Percentiles rank a stretch among this genome's conserved stretches.
These are phyloP conservation scores for Citrullus amarus DNA, from an alignment of 306 rosid species.

Conservation along the genomic window DNA sequence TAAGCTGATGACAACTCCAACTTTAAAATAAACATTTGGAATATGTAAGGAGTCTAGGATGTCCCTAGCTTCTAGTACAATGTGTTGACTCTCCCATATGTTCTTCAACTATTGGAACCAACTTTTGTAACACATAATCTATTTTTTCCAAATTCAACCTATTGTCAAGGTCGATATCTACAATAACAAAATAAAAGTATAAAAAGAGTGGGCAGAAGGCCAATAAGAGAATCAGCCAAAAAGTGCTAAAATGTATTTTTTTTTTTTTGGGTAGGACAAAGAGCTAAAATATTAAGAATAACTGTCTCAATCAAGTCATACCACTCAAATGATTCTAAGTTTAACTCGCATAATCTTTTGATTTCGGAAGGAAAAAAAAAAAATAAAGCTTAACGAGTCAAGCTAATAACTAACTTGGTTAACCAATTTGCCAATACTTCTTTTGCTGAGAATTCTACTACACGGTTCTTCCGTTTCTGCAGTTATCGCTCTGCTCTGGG, in stretches of 20 bases:
- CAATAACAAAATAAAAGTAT: neutral
- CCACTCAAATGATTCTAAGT: neutral
- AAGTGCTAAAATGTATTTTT: too few species aligned
- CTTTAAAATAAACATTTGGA: neutral
- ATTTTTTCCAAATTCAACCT: neutral
- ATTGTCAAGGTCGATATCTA: neutral
- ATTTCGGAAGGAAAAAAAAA: constrained; percentile 5
- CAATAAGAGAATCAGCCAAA: neutral
- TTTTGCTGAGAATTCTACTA: constrained; percentile 74
- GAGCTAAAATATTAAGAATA: neutral
- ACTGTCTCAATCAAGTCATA: neutral
- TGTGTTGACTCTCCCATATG: neutral
- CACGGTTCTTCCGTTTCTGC: constrained; percentile 55
- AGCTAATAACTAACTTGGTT: constrained; percentile 39
- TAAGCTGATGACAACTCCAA: neutral
- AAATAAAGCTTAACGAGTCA: neutral
- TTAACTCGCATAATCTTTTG: neutral
- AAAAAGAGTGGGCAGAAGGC: neutral
- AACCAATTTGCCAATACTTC: constrained; percentile 82
- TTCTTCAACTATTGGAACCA: neutral
- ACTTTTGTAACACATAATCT: neutral
- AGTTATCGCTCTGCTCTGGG: constrained; percentile 35
- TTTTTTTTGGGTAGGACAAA: neutral
- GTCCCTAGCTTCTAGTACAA: neutral
- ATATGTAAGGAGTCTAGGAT: neutral